These are phyloP conservation scores for Neurospora sp. DNA, from an alignment of 495 filamentous ascomycete genomes.

Conservation along the genomic window DNA sequence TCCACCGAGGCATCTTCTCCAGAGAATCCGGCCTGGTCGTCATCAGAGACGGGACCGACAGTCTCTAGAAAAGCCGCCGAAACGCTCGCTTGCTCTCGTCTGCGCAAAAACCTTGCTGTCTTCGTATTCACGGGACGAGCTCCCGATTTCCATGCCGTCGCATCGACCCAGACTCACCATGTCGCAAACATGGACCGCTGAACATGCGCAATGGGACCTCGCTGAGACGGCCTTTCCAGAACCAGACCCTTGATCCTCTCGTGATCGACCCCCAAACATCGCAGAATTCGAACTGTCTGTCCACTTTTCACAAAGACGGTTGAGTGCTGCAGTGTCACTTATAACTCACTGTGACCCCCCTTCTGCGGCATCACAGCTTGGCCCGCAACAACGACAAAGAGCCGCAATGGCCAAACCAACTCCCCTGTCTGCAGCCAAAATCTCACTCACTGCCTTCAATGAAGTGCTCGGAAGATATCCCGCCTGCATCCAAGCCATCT, in stretches of 20 bases:
- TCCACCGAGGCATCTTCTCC: not conserved
- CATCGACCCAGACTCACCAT: conserved; percentile 6
- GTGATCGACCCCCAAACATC: not conserved
- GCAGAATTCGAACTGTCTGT: not conserved
- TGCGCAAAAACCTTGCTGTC: not conserved
- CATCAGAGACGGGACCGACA: not conserved
- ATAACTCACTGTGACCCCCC: not conserved
- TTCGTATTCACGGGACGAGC: conserved; percentile 15
- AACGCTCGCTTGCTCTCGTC: not conserved
- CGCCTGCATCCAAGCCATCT: conserved; percentile 29
- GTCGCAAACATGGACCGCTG: not conserved
- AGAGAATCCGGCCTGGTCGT: not conserved
- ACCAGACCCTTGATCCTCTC: not conserved
- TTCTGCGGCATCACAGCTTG: not conserved
- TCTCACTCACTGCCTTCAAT: conserved; percentile 25
- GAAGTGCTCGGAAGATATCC: conserved; percentile 24
- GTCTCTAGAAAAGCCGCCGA: not conserved
- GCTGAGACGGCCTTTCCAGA: not conserved
- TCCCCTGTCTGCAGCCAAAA: conserved; percentile 20
- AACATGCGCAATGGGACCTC: not conserved
- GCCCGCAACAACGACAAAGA: conserved; percentile 3
- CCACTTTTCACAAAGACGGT: not conserved
- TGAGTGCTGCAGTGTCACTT: not conserved
- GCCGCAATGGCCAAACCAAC: conserved; percentile 18
- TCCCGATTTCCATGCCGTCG: conserved; percentile 8